phyloP scores from a whole-genome alignment of 352 stramenopile species.

The Phytophthora fragariae region DNA sequence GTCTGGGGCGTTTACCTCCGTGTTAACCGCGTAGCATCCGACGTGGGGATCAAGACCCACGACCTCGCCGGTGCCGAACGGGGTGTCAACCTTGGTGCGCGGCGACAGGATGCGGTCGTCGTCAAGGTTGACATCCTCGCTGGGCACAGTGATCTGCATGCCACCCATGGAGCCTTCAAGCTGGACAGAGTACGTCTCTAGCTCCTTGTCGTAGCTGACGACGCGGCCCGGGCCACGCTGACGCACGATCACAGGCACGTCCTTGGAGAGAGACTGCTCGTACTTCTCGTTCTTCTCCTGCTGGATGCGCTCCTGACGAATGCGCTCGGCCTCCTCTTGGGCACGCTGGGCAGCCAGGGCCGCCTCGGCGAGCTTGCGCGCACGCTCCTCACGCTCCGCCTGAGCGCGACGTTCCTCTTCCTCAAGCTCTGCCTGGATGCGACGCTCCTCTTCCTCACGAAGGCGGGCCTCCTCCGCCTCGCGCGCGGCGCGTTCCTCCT shows the following conservation, averaged over 20 bases:
- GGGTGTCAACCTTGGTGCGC: constrained; percentile 85
- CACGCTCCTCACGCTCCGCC: constrained; percentile 43
- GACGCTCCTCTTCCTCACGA: constrained; percentile 29
- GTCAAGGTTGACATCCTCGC: constrained; percentile 77
- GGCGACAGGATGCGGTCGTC: constrained; percentile 88
- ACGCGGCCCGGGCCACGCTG: constrained; percentile 75
- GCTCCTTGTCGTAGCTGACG: constrained; percentile 83
- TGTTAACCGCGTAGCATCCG: constrained; percentile 91
- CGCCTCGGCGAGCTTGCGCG: constrained; percentile 56
- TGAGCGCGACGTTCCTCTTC: constrained; percentile 36
- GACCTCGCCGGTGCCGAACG: constrained; percentile 84
- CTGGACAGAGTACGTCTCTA: constrained; percentile 77
- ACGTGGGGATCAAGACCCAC: constrained; percentile 87
- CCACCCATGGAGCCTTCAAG: constrained; percentile 73
- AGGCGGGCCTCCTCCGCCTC: constrained; percentile 43
- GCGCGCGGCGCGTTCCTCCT: constrained; percentile 35
- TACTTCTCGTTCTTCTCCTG: constrained; percentile 85
- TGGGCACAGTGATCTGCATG: constrained; percentile 77
- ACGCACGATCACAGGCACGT: constrained; percentile 86
- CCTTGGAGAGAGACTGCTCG: constrained; percentile 86
- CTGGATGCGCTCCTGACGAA: constrained; percentile 56
- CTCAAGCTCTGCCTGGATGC: too few species aligned
- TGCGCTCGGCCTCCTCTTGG: constrained; percentile 58
- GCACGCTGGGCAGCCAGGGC: constrained; percentile 49
- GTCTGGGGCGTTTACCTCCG: constrained; percentile 76